Evolutionary conservation across 2,329 filamentous ascomycete species (phyloP), one percentile per base, ranked within the genome.

Genomic region (Aspergillus amoenus): DNA sequence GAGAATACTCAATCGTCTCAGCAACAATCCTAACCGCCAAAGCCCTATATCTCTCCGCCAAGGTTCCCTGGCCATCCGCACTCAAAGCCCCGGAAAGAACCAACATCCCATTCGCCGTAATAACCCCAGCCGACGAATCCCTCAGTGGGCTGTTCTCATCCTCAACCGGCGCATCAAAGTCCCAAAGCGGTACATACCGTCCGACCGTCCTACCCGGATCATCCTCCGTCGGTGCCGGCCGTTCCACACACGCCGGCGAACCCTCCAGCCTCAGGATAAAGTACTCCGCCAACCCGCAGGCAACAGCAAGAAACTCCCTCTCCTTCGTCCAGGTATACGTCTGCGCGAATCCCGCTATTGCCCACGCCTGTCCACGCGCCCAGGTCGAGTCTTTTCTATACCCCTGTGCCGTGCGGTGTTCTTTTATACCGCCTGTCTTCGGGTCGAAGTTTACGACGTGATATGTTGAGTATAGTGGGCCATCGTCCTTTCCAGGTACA

Each of bases 91-190:
- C 59, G 4, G 63, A 56, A 3, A 68, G 46, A 4, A 68, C 61
- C 11, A 79, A 50, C 1, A 79, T 42, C 0, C 76, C 77, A 58
- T 79, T 78, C 1, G 75, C 76, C 1, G 76, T 72, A 41, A 78
- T 73, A 5, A 78, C 70, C 0, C 74, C 77, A 4, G 76, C 77
- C 0, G 74, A 77, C 0, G 73, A 73, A 45, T 79, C 77, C 17
- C 76, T 61, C 64, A 77, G 40, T 56, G 55, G 64, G 21, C 50
- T 49, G 1, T 30, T 47, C 12, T 59, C 59, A 21, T 63, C 59
- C 8, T 44, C 42, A 4, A 60, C 48, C 1, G 63, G 63, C 5
- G 63, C 61, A 53, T 66, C 64, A 50, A 66, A 68, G 32, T 68
- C 66, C 65, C 66, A 66, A 5, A 65, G 55, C 4, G 66, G 64